These are phyloP conservation scores for Colletotrichum sublineola DNA, from an alignment of 2,329 filamentous ascomycete genomes.

Conservation along the genomic window DNA sequence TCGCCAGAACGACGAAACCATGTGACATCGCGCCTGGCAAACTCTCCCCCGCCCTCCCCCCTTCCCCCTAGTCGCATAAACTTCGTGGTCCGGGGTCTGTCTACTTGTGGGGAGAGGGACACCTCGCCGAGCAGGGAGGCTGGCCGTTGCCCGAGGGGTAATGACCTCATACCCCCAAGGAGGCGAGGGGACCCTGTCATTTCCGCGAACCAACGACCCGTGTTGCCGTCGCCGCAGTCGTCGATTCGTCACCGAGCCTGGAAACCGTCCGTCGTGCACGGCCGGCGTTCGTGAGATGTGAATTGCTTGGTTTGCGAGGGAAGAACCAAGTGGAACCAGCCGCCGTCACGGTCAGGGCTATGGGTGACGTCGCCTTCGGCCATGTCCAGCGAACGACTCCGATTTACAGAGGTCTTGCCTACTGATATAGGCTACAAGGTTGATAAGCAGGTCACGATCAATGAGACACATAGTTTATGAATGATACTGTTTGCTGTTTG, in stretches of 20 bases:
- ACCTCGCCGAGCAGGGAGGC: not conserved
- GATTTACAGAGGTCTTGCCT: not conserved
- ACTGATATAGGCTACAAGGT: not conserved
- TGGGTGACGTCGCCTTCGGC: not conserved
- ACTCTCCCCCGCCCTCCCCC: not conserved
- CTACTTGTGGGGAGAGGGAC: not conserved
- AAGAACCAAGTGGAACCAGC: too few relatives aligned
- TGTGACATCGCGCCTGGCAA: not conserved
- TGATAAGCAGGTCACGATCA: conserved; percentile 3
- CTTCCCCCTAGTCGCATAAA: conserved; percentile 12
- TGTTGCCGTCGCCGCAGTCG: too few relatives aligned
- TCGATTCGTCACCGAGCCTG: too few relatives aligned
- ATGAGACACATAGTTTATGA: not conserved
- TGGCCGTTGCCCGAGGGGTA: not conserved
- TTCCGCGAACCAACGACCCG: not conserved
- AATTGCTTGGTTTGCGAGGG: not conserved
- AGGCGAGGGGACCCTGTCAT: not conserved
- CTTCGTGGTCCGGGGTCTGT: not conserved
- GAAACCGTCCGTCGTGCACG: not conserved
- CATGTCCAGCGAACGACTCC: not conserved
- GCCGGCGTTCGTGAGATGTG: not conserved
- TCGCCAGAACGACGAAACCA: not conserved
- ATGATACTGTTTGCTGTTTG: conserved; percentile 11
- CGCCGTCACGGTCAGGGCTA: too few relatives aligned
- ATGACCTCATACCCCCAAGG: not conserved